These are phyloP conservation scores for Linum tenue DNA, from an alignment of 345 rosid species.

Conservation along the genomic window DNA sequence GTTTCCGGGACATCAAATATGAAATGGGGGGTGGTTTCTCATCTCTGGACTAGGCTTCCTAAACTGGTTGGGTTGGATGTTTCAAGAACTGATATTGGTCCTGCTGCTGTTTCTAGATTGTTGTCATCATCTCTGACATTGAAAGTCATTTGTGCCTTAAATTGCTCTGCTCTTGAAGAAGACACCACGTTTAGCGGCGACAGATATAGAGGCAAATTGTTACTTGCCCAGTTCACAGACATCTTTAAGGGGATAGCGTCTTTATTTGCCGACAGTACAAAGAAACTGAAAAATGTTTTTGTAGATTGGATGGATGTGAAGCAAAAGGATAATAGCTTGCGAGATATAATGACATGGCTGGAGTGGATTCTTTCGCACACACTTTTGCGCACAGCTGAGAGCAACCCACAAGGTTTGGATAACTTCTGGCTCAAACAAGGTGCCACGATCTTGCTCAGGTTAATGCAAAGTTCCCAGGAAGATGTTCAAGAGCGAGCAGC, in stretches of 20 bases:
- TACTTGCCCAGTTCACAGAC: slow-evolving; percentile 45
- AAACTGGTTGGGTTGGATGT: slow-evolving; percentile 61
- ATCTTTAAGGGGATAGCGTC: slow-evolving; percentile 51
- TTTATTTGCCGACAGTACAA: slow-evolving; percentile 41
- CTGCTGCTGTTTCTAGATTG: slow-evolving; percentile 48
- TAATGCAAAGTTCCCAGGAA: slow-evolving; percentile 73
- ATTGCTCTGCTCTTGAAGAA: slow-evolving; percentile 54
- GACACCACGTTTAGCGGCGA: slow-evolving; percentile 36
- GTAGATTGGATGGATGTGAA: slow-evolving; percentile 44
- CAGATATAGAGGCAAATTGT: slow-evolving; percentile 50
- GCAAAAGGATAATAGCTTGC: slow-evolving; percentile 30
- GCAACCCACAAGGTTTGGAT: slow-evolving; percentile 61
- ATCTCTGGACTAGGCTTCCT: slow-evolving; percentile 60
- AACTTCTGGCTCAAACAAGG: slow-evolving; percentile 84
- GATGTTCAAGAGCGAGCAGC: slow-evolving; percentile 87
- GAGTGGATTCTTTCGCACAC: slow-evolving; percentile 71
- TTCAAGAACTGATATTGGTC: slow-evolving; percentile 66
- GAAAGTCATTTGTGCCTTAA: slow-evolving; percentile 67
- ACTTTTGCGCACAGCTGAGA: slow-evolving; percentile 62
- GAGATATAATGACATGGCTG: slow-evolving; percentile 62
- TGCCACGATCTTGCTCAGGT: slow-evolving; percentile 52
- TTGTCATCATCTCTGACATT: slow-evolving; percentile 51
- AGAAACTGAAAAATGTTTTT: slow-evolving; percentile 42
- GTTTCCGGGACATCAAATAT: slow-evolving; percentile 76
- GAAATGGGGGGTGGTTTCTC: slow-evolving; percentile 59